Evolutionary conservation across 1,284 basidiomycete species (phyloP), one percentile per base, ranked within the genome.

Genomic region (Puccinia polysora): DNA sequence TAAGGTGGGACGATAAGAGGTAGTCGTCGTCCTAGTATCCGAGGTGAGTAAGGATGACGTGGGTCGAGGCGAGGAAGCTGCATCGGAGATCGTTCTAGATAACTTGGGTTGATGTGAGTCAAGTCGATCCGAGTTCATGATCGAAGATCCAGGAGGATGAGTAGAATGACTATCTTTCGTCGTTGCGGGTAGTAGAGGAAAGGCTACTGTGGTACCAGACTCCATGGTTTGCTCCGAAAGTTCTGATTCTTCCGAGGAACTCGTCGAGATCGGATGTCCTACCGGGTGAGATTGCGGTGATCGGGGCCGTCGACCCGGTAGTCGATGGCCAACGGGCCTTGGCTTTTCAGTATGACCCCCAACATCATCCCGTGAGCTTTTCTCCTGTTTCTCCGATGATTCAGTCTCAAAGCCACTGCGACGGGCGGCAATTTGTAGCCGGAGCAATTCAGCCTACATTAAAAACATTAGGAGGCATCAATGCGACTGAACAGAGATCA

Each of bases 401-500:
- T 64, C 59, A n/a, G 23, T 45, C 45, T 12, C 69, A 18, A 47
- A 6, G 2, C 20, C 4, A n/a, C 49, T 52, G 18, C 52, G 59
- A 8, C 43, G 30, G 18, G 69, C 59, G 15, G 60, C 60, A 43
- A 72, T 72, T 36, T 72, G 59, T n/a, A 72, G 28, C 40, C 69
- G 47, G 20, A 72, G 34, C 25, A 72, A 38, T 56, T 72, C 69
- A 38, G 69, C 69, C 69, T 62, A 45, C 25, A 62, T 18, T 38
- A 67, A 43, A 40, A 47, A 40, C 28, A 34, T 30, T 25, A 34
- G 32, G 2, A 1, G 10, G 45, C 55, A 7, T 32, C 32, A 32
- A 18, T 10, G 14, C 45, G 34, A 12, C 23, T 10, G 30, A 36
- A 49, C 34, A n/a, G 52, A 5, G 30, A 36, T 3, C 20, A 47